Conservation (phyloP, 805 yeast genomes). For the Ogataea corticis region DNA sequence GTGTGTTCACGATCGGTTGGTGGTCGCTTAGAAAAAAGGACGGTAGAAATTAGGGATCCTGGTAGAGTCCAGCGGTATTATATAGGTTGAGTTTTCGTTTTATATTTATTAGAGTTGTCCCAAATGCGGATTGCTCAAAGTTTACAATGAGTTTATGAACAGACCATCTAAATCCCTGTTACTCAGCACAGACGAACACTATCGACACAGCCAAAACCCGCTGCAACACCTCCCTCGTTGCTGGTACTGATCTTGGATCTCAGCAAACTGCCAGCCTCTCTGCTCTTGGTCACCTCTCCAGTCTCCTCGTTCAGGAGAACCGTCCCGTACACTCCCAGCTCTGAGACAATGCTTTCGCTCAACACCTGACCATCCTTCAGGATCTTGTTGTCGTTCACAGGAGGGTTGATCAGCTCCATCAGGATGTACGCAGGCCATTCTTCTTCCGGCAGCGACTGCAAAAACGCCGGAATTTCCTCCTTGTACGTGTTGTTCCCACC, state of each 20-base stretch:
- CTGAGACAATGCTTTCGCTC: conserved; percentile 80
- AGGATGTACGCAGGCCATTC: conserved; percentile 91
- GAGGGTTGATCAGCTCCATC: conserved; percentile 90
- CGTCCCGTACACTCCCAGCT: conserved; percentile 88
- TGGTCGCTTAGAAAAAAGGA: conserved; percentile 31
- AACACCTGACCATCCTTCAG: conserved; percentile 63
- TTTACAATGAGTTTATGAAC: neutral
- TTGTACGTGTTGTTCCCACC: conserved; percentile 96
- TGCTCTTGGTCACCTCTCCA: conserved; percentile 60
- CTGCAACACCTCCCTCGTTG: conserved; percentile 98
- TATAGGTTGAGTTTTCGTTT: neutral
- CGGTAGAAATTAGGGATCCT: conserved; percentile 16
- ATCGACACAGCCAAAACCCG: conserved; percentile 97
- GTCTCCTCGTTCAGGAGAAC: conserved; percentile 67
- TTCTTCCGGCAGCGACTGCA: conserved; percentile 55
- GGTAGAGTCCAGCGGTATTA: neutral
- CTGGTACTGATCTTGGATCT: conserved; percentile 86
- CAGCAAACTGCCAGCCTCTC: conserved; percentile 78
- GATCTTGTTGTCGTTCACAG: conserved; percentile 65
- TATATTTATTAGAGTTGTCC: neutral
- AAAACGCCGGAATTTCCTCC: conserved; percentile 75
- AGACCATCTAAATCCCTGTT: too few species aligned
- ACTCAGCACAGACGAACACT: conserved; percentile 58
- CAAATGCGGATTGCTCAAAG: too few species aligned
- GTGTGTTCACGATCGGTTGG: conserved; percentile 33